phyloP scores from a whole-genome alignment of 2,329 filamentous ascomycete species.

The Chrysosporium queenslandicum region DNA sequence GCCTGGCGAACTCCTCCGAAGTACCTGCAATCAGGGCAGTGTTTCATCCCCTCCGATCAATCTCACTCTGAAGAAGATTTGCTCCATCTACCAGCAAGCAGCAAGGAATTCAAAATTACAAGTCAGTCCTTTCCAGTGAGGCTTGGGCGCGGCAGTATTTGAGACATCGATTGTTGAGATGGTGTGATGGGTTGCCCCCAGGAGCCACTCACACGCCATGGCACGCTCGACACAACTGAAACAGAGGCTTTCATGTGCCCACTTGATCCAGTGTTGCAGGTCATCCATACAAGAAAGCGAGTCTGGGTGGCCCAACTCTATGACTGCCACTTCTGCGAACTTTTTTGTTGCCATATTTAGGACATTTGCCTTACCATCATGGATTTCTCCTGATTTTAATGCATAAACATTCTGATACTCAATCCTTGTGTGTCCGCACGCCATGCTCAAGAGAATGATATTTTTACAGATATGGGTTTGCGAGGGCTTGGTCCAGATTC shows the following conservation, averaged over 20 bases:
- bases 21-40: too few species aligned
- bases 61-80: not conserved
- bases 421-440: too few species aligned
- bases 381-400: not conserved
- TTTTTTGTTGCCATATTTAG: conserved; percentile 11
- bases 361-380: not conserved
- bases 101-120: not conserved
- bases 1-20: too few species aligned
- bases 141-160: conserved; percentile 1
- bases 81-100: not conserved
- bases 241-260: conserved; percentile 7
- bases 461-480: too few species aligned
- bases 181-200: conserved; percentile 4
- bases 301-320: not conserved
- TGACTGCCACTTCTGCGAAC: not conserved
- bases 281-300: too few species aligned
- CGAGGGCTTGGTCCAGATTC: too few species aligned
- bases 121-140: not conserved
- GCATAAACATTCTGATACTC: too few species aligned
- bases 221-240: conserved; percentile 8
- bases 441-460: too few species aligned
- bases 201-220: not conserved
- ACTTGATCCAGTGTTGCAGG: not conserved
- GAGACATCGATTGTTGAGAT: conserved; percentile 5
- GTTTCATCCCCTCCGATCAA: not conserved